Base-by-base conservation (phyloP, 768 basidiomycete species). In the Suillus plorans region DNA sequence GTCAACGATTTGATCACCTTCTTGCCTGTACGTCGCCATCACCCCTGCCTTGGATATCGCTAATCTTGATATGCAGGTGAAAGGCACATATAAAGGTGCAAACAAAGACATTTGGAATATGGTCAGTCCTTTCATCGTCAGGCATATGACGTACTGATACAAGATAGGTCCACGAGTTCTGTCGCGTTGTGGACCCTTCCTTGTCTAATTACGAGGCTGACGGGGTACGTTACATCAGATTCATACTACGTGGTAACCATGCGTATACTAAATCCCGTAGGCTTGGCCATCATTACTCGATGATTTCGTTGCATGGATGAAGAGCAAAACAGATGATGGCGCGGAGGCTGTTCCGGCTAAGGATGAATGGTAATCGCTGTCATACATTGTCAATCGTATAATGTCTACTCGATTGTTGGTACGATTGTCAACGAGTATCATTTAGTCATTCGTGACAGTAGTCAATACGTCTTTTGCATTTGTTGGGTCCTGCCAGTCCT, bases 31-130 rank as follows among this genome's bases (percentile, higher is more conserved):
- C 9, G 82, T 76, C 5, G 16, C 2, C 39, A 4, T 28, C 25
- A 44, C 18, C 36, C 55, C 47, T 50, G 62, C 49, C 39, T 42
- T 5, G 36, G 55, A 13, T 56, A 49, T 9, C 59, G 31, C 10
- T 16, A 44, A 13, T 44, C 14, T 25, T 25, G 37, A 31, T 47
- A 49, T 63, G 61, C 63, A 81, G 78, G 78, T 85, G 60, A 80
- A 76, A 65, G 84, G 82, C 8, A 82, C 79, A 4, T 92, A 91
- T 77, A 93, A 89, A 71, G 90, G 88, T 0, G 86, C 88, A 16
- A 94, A 92, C 75, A 91, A 91, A 71, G 93, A 95, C 76, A 77
- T 94, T 10, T 95, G 93, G 93, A 84, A 76, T 63, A 94, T 94
- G 92, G 92, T 90, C 65, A 16, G 82, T 78, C 39, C 41, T 31